These are phyloP conservation scores for Chrysanthemum lavandulifolium DNA, from an alignment of 129 eudicot genomes.

Conservation along the genomic window DNA sequence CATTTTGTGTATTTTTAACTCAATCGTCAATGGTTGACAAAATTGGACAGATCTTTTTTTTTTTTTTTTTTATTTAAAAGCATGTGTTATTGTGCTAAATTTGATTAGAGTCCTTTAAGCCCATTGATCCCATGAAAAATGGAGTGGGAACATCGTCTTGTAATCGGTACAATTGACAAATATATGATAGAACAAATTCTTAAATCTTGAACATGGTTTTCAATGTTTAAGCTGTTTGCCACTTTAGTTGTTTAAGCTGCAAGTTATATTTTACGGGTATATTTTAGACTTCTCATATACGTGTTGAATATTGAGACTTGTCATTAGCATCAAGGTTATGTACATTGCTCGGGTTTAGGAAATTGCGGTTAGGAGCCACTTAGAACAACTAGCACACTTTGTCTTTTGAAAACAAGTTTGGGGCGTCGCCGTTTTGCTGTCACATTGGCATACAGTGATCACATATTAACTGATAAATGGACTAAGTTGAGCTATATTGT, in stretches of 20 bases:
- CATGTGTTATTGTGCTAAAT: conserved; percentile 5
- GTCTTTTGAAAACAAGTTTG: too few species aligned
- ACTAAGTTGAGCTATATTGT: too few species aligned
- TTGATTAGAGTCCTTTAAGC: conserved; percentile 9
- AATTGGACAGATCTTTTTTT: background rate
- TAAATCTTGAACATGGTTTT: background rate
- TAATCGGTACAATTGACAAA: conserved; percentile 5
- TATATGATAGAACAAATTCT: conserved; percentile 2
- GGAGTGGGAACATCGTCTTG: conserved; percentile 18
- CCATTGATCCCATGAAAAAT: conserved; percentile 8
- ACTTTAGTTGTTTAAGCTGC: background rate
- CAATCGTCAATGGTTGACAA: background rate
- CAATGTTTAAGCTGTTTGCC: background rate
- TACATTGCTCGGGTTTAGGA: too few species aligned
- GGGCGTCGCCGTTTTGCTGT: too few species aligned
- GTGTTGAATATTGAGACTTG: too few species aligned
- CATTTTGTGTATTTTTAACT: background rate
- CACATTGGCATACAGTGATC: too few species aligned
- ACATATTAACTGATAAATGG: too few species aligned
- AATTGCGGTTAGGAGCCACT: too few species aligned
- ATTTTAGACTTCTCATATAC: too few species aligned
- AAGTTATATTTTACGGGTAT: background rate
- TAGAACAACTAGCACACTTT: too few species aligned
- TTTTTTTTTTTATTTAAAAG: background rate
- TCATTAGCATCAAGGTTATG: too few species aligned